phyloP scores from a whole-genome alignment of 495 filamentous ascomycete genomes.

The Penicillium manginii region DNA sequence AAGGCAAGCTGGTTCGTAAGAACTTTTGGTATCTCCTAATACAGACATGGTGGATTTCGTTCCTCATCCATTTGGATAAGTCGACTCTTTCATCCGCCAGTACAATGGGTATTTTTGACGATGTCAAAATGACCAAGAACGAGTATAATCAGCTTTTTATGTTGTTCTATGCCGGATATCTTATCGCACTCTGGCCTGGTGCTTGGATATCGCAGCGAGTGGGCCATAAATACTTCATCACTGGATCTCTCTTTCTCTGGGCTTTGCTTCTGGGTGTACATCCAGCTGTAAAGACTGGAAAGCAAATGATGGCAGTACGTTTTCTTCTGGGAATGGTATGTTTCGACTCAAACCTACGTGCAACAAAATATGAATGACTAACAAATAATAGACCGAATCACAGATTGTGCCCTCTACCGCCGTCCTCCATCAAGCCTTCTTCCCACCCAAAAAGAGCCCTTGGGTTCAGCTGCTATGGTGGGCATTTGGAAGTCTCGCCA shows the following conservation, averaged over 20 bases:
- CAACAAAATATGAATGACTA: not conserved
- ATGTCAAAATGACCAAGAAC: conserved; percentile 14
- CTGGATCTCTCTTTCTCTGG: conserved; percentile 10
- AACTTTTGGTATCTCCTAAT: conserved; percentile 10
- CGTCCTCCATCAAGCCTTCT: conserved; percentile 12
- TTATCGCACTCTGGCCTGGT: conserved; percentile 13
- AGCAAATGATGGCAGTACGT: conserved; percentile 13
- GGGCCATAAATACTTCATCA: conserved; percentile 14
- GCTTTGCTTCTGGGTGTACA: conserved; percentile 9
- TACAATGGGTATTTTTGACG: conserved; percentile 15
- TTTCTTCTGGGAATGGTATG: conserved; percentile 13
- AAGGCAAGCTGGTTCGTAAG: conserved; percentile 11
- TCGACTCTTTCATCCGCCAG: conserved; percentile 14
- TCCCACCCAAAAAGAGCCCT: conserved; percentile 11
- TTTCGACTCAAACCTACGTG: not conserved
- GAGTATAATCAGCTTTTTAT: conserved; percentile 17
- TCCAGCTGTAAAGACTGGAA: conserved; percentile 10
- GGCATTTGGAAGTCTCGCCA: conserved; percentile 8
- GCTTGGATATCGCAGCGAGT: conserved; percentile 10
- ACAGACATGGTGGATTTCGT: conserved; percentile 17
- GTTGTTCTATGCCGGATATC: conserved; percentile 14
- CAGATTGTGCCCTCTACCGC: conserved; percentile 11
- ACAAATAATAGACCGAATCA: conserved; percentile 4
- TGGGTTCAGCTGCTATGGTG: conserved; percentile 14
- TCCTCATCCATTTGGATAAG: conserved; percentile 14